Evolutionary conservation across 257 asterid species (phyloP).

Genomic region (Dorcoceras hygrometricum): DNA sequence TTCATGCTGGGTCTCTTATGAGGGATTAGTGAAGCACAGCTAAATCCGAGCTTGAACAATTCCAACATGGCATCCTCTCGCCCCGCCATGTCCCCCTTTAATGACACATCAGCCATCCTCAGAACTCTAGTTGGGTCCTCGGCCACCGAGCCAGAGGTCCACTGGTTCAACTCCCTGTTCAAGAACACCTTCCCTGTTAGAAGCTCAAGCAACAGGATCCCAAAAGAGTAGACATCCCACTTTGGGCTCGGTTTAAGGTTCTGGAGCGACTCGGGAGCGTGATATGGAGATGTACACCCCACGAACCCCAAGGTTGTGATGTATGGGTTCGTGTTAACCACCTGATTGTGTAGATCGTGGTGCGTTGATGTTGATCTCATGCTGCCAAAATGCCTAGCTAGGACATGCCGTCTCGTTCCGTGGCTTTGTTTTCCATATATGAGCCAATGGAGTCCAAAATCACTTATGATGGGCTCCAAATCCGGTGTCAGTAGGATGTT

Average conservation of each 20-base stretch:
- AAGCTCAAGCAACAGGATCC: conserved; percentile 70
- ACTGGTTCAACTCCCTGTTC: conserved; percentile 64
- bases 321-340: not conserved
- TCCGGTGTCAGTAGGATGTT: conserved; percentile 75
- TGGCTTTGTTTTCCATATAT: conserved; percentile 43
- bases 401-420: not conserved
- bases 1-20: conserved; percentile 86
- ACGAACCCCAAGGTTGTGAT: conserved; percentile 39
- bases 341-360: not conserved
- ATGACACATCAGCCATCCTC: conserved; percentile 64
- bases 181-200: conserved; percentile 79
- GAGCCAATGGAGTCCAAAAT: conserved; percentile 71
- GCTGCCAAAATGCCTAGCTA: not conserved
- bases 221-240: conserved; percentile 96
- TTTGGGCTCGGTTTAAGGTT: conserved; percentile 65
- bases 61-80: conserved; percentile 61
- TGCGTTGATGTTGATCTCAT: not conserved
- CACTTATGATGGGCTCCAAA: conserved; percentile 81
- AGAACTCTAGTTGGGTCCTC: conserved; percentile 51
- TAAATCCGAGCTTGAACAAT: conserved; percentile 75
- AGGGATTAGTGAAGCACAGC: conserved; percentile 84
- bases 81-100: conserved; percentile 58
- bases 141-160: conserved; percentile 41
- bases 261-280: conserved; percentile 85
- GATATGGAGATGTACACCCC: conserved; percentile 80